Evolutionary conservation across 257 asterid species (phyloP), one percentile per base, ranked within the genome.

Genomic region (Solanum etuberosum): DNA sequence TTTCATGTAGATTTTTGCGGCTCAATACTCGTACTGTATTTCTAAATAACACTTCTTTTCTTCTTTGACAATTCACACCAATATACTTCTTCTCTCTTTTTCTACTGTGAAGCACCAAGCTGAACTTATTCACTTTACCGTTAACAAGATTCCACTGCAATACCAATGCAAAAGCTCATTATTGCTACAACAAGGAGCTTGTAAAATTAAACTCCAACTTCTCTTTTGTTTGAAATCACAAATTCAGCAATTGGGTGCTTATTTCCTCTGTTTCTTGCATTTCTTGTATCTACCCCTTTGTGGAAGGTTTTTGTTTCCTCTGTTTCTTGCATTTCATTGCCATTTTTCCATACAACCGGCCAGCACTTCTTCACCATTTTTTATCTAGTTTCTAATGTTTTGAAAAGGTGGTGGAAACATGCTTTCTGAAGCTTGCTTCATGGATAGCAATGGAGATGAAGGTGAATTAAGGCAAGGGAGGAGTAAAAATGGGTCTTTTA

Each of bases 181-280:
- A 8, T 29, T 78, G 7, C 12, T 78, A 27, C 84, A 78, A 15
- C 65, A 80, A 80, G 15, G 34, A 46, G 10, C 67, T 29, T 13
- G 9, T 29, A 27, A 46, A 72, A 9, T 34, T 34, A 43, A 15
- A 46, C 67, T 29, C 54, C 70, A 38, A 23, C 43, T 42, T 42
- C 48, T 70, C n/a, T 31, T 40, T 46, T 43, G 25, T 11, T 68
- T 21, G 27, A 84, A 21, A 48, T 85, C 32, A 73, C 82, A 82
- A 72, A 54, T 88, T 88, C 89, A 70, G 90, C 16, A 46, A 89
- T 91, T 90, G 95, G 89, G 59, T 34, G 43, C 83, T 35, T 43
- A 84, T 20, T 89, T 88, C 61, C 68, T 86, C 21, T 86, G 70
- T 72, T 81, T 34, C 73, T 93, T 31, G 88, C 91, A 85, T 86